Evolutionary conservation across 2,329 filamentous ascomycete genomes (phyloP).

Genomic region (Xylariaceae sp.): DNA sequence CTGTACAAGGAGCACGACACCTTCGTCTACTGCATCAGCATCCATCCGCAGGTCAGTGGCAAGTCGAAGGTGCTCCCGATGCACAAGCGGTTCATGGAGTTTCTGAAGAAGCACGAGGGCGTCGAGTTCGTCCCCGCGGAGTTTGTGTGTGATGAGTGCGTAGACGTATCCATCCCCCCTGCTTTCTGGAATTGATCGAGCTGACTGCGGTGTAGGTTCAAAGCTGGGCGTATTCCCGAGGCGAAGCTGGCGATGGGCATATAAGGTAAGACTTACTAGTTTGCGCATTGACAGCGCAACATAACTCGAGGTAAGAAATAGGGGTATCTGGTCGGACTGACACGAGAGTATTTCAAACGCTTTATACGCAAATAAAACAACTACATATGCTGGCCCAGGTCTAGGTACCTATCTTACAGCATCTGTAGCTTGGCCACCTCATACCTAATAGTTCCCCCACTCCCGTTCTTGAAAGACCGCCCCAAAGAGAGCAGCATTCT

Average conservation of each 20-base stretch:
- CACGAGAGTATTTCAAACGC: too few species aligned
- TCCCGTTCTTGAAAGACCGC: too few species aligned
- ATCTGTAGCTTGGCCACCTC: too few species aligned
- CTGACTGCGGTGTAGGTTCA: constrained; percentile 1
- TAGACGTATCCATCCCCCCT: neutral
- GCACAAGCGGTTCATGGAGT: constrained; percentile 5
- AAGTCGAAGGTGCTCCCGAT: constrained; percentile 2
- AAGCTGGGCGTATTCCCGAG: neutral
- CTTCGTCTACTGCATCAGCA: constrained; percentile 4
- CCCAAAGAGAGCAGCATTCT: too few species aligned
- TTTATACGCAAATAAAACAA: too few species aligned
- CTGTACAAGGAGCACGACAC: constrained; percentile 4
- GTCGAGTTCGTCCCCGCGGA: constrained; percentile 2
- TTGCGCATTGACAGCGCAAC: too few species aligned
- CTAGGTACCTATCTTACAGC: too few species aligned
- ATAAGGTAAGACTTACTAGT: too few species aligned
- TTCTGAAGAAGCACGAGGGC: constrained; percentile 2
- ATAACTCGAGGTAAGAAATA: too few species aligned
- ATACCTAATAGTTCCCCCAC: too few species aligned
- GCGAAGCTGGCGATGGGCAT: neutral
- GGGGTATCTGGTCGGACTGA: too few species aligned
- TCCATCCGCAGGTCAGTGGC: constrained; percentile 5
- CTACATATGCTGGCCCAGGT: too few species aligned
- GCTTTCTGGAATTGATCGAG: neutral
- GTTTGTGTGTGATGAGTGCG: constrained; percentile 1